phyloP scores from a whole-genome alignment of 176 grass and related monocot species.

The Carex parvula region DNA sequence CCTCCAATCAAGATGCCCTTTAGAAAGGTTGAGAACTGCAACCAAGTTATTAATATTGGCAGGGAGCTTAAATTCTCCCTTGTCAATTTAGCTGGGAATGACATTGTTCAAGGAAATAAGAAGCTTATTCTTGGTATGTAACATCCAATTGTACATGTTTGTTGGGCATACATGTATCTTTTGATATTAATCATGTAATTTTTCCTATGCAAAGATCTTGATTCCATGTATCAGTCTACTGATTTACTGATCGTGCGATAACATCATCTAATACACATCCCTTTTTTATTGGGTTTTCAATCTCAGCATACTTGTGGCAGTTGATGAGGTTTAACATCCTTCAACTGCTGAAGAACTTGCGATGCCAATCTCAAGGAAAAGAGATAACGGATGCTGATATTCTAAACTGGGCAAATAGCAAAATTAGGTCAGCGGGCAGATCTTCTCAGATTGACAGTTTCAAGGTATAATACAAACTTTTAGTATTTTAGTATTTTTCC shows the following conservation, averaged over 20 bases:
- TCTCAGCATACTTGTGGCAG: conserved; percentile 95
- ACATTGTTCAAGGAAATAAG: conserved; percentile 99
- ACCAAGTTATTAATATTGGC: conserved; percentile 91
- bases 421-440: conserved; percentile 67
- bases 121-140: conserved; percentile 92
- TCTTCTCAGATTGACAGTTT: conserved; percentile 83
- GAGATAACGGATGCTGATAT: conserved; percentile 91
- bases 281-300: conserved; percentile 22
- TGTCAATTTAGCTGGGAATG: conserved; percentile 96
- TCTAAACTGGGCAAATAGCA: conserved; percentile 79
- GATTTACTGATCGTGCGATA: not conserved
- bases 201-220: not conserved
- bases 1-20: conserved; percentile 96
- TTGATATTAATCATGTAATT: not conserved
- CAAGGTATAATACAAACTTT: conserved; percentile 38
- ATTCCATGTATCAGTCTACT: not conserved
- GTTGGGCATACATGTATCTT: not conserved
- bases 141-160: not conserved
- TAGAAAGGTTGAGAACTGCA: conserved; percentile 97
- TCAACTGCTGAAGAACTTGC: conserved; percentile 85
- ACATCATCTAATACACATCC: not conserved
- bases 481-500: not conserved
- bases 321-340: conserved; percentile 99
- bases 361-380: conserved; percentile 81
- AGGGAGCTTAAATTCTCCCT: conserved; percentile 82